Percentiles rank a stretch among this genome's conserved stretches.
These are phyloP conservation scores for Cutaneotrichosporon mucoides DNA, from an alignment of 1,284 basidiomycete species.

Conservation along the genomic window DNA sequence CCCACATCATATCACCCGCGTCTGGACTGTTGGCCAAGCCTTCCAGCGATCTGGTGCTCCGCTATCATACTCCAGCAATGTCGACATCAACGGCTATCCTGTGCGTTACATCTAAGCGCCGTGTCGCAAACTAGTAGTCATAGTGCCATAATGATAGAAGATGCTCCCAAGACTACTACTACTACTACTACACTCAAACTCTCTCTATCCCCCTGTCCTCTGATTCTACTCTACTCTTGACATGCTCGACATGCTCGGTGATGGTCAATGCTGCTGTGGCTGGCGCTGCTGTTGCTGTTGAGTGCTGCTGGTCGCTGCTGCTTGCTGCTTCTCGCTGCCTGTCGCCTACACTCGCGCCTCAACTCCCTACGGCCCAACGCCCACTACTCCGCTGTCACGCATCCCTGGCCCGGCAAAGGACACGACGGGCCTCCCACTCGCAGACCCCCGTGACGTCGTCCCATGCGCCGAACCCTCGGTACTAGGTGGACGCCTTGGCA, in stretches of 20 bases:
- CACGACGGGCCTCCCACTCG: constrained; percentile 4
- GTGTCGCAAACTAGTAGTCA: neutral
- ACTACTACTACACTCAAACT: no score
- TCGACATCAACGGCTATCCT: no score
- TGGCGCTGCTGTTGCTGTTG: neutral
- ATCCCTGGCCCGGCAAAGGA: constrained; percentile 1
- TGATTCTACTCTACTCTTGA: neutral
- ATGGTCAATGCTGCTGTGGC: no score
- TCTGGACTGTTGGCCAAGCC: no score
- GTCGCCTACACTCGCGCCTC: no score
- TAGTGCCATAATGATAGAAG: neutral
- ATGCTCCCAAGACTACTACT: neutral
- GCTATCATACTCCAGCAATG: no score
- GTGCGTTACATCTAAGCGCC: no score
- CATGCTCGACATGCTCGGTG: neutral
- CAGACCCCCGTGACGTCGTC: neutral
- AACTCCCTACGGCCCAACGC: neutral
- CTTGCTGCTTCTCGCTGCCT: no score
- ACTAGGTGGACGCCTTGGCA: neutral
- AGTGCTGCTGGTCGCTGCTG: neutral
- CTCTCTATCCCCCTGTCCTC: no score
- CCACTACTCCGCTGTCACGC: constrained; percentile 3
- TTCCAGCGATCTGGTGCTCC: no score
- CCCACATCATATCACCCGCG: no score
- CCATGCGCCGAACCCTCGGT: neutral